A percentile compares a stretch with the other conserved stretches of the same genome.
These are phyloP conservation scores for Epichloe elymi DNA, from an alignment of 2,329 filamentous ascomycete genomes.

Conservation along the genomic window DNA sequence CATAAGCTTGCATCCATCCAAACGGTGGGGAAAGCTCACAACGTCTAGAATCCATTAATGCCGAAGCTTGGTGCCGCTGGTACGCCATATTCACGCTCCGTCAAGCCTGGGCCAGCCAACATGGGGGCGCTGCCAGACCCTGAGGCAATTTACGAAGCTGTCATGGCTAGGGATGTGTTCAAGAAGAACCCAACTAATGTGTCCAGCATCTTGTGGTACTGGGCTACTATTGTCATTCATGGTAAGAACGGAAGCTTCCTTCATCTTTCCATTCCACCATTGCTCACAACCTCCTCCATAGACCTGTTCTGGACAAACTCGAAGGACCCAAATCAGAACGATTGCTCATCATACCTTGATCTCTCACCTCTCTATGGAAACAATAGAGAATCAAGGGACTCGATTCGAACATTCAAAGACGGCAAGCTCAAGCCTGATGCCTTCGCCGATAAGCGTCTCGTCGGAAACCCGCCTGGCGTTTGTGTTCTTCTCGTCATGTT, in stretches of 20 bases:
- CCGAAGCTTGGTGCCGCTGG: conserved; percentile 55
- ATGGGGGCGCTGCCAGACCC: conserved; percentile 57
- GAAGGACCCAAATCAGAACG: conserved; percentile 43
- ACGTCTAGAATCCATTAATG: conserved; percentile 43
- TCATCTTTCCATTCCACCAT: neutral
- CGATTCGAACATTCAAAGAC: conserved; percentile 55
- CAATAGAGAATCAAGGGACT: conserved; percentile 51
- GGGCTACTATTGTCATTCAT: conserved; percentile 61
- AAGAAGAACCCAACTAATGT: conserved; percentile 56
- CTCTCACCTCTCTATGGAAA: conserved; percentile 59
- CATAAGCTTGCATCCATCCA: neutral
- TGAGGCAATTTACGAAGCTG: conserved; percentile 44
- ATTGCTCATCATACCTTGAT: conserved; percentile 61
- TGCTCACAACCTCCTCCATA: neutral
- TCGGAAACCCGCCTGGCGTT: conserved; percentile 60
- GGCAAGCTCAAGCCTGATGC: conserved; percentile 61
- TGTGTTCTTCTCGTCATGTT: conserved; percentile 65
- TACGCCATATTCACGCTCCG: conserved; percentile 52
- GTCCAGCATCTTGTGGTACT: conserved; percentile 59
- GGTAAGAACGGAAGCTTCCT: conserved; percentile 27
- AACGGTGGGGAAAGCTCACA: neutral
- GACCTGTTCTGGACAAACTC: conserved; percentile 61
- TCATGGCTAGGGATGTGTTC: conserved; percentile 41
- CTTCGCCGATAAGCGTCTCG: conserved; percentile 57
- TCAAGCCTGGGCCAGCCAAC: conserved; percentile 43